Percentiles rank a stretch among this genome's conserved stretches.
Conservation (phyloP, 108 stramenopile genomes). For the Pseudonitzschia delicatissima region DNA sequence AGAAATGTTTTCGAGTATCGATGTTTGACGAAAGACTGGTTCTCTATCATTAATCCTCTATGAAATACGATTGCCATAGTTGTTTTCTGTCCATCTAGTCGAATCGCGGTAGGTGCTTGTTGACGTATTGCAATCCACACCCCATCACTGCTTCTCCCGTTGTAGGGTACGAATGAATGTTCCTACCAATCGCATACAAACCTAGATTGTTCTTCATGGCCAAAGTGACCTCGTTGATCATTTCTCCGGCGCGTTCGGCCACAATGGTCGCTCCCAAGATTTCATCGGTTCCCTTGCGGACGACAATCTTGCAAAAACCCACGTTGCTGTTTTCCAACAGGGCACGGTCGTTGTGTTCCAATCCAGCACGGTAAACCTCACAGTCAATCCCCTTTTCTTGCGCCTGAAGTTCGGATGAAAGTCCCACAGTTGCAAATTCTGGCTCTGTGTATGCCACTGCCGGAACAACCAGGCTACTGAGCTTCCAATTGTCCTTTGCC, state of each 20-base stretch:
- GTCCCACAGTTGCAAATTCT: conserved; percentile 90
- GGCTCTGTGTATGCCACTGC: conserved; percentile 94
- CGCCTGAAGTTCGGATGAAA: conserved; percentile 55
- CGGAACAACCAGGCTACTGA: conserved; percentile 86
- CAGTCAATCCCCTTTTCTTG: conserved; percentile 53
- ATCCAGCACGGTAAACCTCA: conserved; percentile 70
- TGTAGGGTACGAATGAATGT: conserved; percentile 95
- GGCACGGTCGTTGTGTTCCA: conserved; percentile 92
- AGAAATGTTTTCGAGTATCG: too few relatives aligned
- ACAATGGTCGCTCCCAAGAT: conserved; percentile 94
- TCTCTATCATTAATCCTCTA: too few relatives aligned
- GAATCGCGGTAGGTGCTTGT: conserved; percentile 46
- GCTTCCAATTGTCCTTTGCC: conserved; percentile 81
- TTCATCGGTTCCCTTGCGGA: conserved; percentile 80
- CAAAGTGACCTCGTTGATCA: conserved; percentile 90
- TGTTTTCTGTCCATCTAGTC: too few relatives aligned
- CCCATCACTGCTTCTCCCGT: conserved; percentile 83
- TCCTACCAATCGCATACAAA: conserved; percentile 75
- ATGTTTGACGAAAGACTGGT: too few relatives aligned
- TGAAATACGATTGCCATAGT: too few relatives aligned
- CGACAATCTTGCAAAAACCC: conserved; percentile 89
- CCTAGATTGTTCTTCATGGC: conserved; percentile 92
- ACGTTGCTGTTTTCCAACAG: conserved; percentile 79
- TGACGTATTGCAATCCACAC: conserved; percentile 81
- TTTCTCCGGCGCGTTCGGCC: conserved; percentile 90